These are phyloP conservation scores for Fusarium graminum DNA, from an alignment of 2,329 filamentous ascomycete genomes.

Conservation along the genomic window DNA sequence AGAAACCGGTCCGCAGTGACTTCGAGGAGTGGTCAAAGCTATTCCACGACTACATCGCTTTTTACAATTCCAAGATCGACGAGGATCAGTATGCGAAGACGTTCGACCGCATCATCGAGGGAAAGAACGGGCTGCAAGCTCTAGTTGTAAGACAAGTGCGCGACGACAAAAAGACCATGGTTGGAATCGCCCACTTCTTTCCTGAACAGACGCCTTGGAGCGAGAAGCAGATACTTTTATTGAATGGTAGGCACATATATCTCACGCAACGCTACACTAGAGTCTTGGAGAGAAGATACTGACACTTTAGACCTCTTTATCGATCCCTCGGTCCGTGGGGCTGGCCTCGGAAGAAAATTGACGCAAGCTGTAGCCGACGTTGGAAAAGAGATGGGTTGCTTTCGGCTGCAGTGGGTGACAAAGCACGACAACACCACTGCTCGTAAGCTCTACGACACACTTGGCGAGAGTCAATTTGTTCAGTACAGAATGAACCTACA, in stretches of 20 bases:
- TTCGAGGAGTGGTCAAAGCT: slow-evolving; percentile 29
- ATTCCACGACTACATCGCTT: slow-evolving; percentile 34
- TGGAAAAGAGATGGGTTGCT: slow-evolving; percentile 25
- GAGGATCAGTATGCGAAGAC: slow-evolving; percentile 29
- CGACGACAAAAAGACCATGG: background rate
- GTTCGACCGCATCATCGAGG: slow-evolving; percentile 27
- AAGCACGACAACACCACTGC: slow-evolving; percentile 34
- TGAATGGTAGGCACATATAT: slow-evolving; percentile 21
- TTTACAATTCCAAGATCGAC: slow-evolving; percentile 26
- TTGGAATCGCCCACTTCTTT: slow-evolving; percentile 38
- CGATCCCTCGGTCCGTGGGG: slow-evolving; percentile 7
- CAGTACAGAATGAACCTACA: slow-evolving; percentile 30
- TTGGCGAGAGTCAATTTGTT: slow-evolving; percentile 32
- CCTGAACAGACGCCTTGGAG: slow-evolving; percentile 39
- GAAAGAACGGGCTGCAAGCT: slow-evolving; percentile 21
- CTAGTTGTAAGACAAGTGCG: slow-evolving; percentile 2
- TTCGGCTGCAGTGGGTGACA: slow-evolving; percentile 37
- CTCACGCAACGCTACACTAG: accelerated
- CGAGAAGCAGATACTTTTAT: slow-evolving; percentile 32
- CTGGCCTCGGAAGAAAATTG: slow-evolving; percentile 26
- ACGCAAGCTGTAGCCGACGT: slow-evolving; percentile 28
- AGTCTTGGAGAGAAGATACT: accelerated
- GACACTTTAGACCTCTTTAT: slow-evolving; percentile 26
- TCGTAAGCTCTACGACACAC: slow-evolving; percentile 28
- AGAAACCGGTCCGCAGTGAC: slow-evolving; percentile 12